Percentiles rank a stretch among this genome's conserved stretches.
Conservation (phyloP, 164 flowering plant genomes). For the Litsea cubeba region DNA sequence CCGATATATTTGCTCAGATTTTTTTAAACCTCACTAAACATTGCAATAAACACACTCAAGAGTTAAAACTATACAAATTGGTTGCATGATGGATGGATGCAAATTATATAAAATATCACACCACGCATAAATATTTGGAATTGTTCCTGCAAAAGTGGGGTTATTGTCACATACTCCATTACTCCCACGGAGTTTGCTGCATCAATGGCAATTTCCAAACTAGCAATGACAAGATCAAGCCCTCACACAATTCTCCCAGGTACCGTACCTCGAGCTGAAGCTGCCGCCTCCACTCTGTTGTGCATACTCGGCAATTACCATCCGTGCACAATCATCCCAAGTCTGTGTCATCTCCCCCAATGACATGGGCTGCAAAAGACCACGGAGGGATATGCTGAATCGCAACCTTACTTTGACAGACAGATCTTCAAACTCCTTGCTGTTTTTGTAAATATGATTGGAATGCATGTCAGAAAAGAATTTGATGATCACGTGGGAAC, state of each 20-base stretch:
- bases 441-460: slow-evolving; percentile 18
- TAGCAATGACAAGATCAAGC: slow-evolving; percentile 12
- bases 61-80: too few species aligned
- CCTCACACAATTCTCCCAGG: slow-evolving; percentile 69
- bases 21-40: too few species aligned
- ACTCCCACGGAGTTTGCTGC: background rate
- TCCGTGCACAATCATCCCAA: slow-evolving; percentile 79
- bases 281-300: slow-evolving; percentile 76
- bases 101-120: too few species aligned
- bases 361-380: slow-evolving; percentile 74
- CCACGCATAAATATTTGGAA: background rate
- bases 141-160: background rate
- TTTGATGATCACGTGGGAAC: too few species aligned
- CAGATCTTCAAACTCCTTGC: slow-evolving; percentile 67
- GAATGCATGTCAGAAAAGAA: background rate
- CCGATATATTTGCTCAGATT: too few species aligned
- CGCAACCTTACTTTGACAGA: slow-evolving; percentile 60
- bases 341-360: slow-evolving; percentile 67
- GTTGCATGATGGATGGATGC: too few species aligned
- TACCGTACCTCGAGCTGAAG: slow-evolving; percentile 79
- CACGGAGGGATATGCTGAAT: slow-evolving; percentile 58
- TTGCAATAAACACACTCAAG: too few species aligned
- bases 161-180: background rate
- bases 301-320: slow-evolving; percentile 60
- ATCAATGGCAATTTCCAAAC: background rate